These are phyloP conservation scores for Paraphaeosphaeria sporulosa DNA, from an alignment of 2,329 filamentous ascomycete genomes.

Conservation along the genomic window DNA sequence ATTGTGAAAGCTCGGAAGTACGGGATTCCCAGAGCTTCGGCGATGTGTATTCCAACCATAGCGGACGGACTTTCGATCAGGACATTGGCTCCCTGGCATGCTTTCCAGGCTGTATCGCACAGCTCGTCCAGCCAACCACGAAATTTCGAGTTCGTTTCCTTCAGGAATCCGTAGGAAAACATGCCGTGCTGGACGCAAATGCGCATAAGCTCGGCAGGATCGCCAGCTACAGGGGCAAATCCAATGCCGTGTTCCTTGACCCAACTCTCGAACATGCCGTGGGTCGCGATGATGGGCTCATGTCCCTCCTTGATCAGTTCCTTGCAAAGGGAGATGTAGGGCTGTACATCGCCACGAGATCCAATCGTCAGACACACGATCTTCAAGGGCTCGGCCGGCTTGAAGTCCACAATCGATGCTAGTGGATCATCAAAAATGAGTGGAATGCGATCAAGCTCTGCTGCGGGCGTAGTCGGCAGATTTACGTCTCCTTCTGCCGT, in stretches of 20 bases:
- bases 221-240: conserved; percentile 86
- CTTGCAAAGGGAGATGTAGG: conserved; percentile 96
- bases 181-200: conserved; percentile 97
- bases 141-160: conserved; percentile 77
- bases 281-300: conserved; percentile 85
- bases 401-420: conserved; percentile 89
- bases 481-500: conserved; percentile 32
- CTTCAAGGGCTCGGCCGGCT: conserved; percentile 77
- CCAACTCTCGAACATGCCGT: conserved; percentile 88
- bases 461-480: conserved; percentile 37
- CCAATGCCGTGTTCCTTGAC: conserved; percentile 92
- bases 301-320: conserved; percentile 89
- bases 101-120: conserved; percentile 79
- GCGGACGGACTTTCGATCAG: conserved; percentile 95
- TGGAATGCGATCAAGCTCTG: conserved; percentile 67
- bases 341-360: conserved; percentile 93
- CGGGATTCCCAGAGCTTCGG: conserved; percentile 88
- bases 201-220: conserved; percentile 92
- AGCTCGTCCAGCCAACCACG: conserved; percentile 95
- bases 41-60: conserved; percentile 98
- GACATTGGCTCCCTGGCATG: conserved; percentile 86
- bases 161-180: conserved; percentile 91
- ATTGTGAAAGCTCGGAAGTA: conserved; percentile 99
- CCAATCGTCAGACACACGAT: conserved; percentile 97
- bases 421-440: conserved; percentile 90